phyloP scores from a whole-genome alignment of 2,329 filamentous ascomycete genomes.

The Dactylellina cionopaga region DNA sequence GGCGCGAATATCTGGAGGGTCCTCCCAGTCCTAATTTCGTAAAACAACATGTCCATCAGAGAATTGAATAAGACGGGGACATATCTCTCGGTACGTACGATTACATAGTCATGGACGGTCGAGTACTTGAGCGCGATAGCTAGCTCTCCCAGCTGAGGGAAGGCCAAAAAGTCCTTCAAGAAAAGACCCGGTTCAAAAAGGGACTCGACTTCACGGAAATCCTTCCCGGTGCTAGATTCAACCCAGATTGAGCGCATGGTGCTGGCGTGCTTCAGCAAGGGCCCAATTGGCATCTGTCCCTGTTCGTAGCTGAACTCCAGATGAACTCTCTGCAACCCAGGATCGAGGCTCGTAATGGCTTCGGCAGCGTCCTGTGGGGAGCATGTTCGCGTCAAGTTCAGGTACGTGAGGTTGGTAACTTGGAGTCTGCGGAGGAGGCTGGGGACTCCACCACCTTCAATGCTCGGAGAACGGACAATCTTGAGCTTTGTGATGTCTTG shows the following conservation, averaged over 20 bases:
- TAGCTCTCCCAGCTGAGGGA: slow-evolving; percentile 10
- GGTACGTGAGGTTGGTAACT: neutral
- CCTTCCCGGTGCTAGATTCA: slow-evolving; percentile 13
- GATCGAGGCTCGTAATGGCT: neutral
- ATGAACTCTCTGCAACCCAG: slow-evolving; percentile 10
- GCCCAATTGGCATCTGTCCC: neutral
- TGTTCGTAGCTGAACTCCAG: slow-evolving; percentile 23
- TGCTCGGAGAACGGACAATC: neutral
- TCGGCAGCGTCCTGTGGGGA: slow-evolving; percentile 2
- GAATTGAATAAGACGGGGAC: neutral
- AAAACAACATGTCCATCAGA: no score
- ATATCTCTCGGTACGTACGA: neutral
- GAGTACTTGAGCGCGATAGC: slow-evolving; percentile 12
- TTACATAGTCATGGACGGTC: slow-evolving; percentile 5
- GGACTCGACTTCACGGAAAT: neutral
- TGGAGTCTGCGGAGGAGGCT: neutral
- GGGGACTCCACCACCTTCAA: neutral
- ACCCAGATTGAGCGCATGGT: slow-evolving; percentile 15
- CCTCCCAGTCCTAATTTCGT: slow-evolving; percentile 17
- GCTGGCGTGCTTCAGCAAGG: neutral
- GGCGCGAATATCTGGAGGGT: slow-evolving; percentile 25
- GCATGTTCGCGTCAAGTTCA: slow-evolving; percentile 16
- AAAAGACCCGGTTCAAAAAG: neutral
- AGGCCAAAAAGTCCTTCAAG: neutral
- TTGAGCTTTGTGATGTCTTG: neutral